These are phyloP conservation scores for Phaffomyces opuntiae DNA, from an alignment of 805 yeast species.

Conservation along the genomic window DNA sequence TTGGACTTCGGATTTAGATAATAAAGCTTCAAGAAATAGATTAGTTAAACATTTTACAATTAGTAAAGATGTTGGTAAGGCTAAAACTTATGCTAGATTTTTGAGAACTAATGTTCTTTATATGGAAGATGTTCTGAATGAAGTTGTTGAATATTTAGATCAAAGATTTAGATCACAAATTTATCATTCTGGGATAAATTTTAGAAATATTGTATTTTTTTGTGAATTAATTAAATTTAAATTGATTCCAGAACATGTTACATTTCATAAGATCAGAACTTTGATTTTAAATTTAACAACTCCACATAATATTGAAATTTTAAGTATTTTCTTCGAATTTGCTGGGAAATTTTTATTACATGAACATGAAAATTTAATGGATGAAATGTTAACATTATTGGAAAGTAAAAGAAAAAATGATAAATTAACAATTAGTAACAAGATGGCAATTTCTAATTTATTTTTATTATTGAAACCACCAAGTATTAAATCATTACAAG, in stretches of 20 bases:
- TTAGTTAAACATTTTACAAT: slow-evolving; percentile 49
- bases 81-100: slow-evolving; percentile 56
- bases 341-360: slow-evolving; percentile 61
- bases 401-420: slow-evolving; percentile 42
- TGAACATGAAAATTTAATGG: slow-evolving; percentile 53
- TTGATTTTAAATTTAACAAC: slow-evolving; percentile 46
- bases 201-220: slow-evolving; percentile 54
- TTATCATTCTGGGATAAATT: slow-evolving; percentile 43
- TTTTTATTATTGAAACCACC: slow-evolving; percentile 53
- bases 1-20: slow-evolving; percentile 47
- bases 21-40: slow-evolving; percentile 65
- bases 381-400: slow-evolving; percentile 53
- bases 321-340: slow-evolving; percentile 64
- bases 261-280: slow-evolving; percentile 65
- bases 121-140: slow-evolving; percentile 44
- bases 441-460: slow-evolving; percentile 51
- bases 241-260: slow-evolving; percentile 60
- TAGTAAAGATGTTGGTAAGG: slow-evolving; percentile 36
- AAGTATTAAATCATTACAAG: slow-evolving; percentile 28
- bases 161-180: slow-evolving; percentile 55
- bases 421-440: slow-evolving; percentile 45
- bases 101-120: slow-evolving; percentile 48
- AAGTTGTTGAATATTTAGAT: slow-evolving; percentile 49
- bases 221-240: slow-evolving; percentile 73
- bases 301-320: slow-evolving; percentile 58